Conservation (phyloP, 192 early-diverging fungal species). For the Entomortierella beljakovae region DNA sequence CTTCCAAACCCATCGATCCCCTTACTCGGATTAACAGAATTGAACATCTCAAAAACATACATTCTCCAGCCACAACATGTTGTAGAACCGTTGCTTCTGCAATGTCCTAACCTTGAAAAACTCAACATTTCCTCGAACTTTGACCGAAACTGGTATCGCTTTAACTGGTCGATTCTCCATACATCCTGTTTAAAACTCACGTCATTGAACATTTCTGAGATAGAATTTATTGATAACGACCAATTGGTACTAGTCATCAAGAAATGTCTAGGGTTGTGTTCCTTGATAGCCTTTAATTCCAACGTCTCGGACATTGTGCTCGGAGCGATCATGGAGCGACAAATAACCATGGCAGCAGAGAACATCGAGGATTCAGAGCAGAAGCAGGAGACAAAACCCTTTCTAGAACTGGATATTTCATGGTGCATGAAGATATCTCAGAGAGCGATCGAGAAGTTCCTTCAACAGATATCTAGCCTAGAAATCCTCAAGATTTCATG, state of each 20-base stretch:
- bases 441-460: not conserved
- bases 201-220: not conserved
- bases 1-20: not conserved
- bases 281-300: slow-evolving; percentile 8
- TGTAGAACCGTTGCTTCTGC: slow-evolving; percentile 4
- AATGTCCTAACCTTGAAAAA: slow-evolving; percentile 2
- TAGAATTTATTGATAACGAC: slow-evolving; percentile 3
- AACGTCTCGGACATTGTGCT: slow-evolving; percentile 1
- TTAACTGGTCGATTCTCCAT: slow-evolving; percentile 7
- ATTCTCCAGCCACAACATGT: not conserved
- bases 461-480: not conserved
- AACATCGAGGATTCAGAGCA: not conserved
- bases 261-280: not conserved
- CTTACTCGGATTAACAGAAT: not conserved
- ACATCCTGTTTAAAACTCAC: slow-evolving; percentile 2
- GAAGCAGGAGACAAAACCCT: not conserved
- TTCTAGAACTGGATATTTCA: slow-evolving; percentile 8
- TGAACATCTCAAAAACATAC: slow-evolving; percentile 4
- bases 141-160: not conserved
- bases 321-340: slow-evolving; percentile 11
- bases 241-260: slow-evolving; percentile 3
- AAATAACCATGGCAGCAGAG: not conserved
- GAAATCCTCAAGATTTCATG: slow-evolving; percentile 9
- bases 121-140: slow-evolving; percentile 17
- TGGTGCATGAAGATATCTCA: slow-evolving; percentile 8